Evolutionary conservation across 768 basidiomycete genomes (phyloP).

Genomic region (Mycena haematopus): DNA sequence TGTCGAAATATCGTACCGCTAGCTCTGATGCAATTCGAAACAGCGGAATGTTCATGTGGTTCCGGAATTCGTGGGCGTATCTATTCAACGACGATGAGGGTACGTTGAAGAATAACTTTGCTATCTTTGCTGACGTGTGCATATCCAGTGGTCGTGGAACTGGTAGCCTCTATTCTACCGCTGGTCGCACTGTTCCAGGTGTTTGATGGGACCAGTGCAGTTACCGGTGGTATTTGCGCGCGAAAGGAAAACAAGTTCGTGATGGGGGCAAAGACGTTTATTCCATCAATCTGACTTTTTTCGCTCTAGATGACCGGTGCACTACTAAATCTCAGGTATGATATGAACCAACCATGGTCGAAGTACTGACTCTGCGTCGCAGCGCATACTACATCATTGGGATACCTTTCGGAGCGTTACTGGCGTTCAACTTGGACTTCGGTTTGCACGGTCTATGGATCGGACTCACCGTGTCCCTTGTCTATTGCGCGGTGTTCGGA

Average conservation of each 20-base stretch:
- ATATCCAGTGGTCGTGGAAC: constrained; percentile 53
- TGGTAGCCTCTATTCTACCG: constrained; percentile 76
- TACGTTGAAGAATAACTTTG: constrained; percentile 34
- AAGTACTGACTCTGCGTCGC: constrained; percentile 5
- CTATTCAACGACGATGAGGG: constrained; percentile 76
- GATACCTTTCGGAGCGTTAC: constrained; percentile 76
- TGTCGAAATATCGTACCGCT: background rate
- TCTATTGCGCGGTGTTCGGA: constrained; percentile 62
- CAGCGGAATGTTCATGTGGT: constrained; percentile 62
- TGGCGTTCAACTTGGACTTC: constrained; percentile 66
- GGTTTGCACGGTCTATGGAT: constrained; percentile 84
- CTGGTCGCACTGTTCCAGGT: constrained; percentile 84
- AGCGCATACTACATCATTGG: constrained; percentile 83
- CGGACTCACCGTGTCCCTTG: constrained; percentile 73
- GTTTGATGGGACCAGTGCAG: constrained; percentile 76
- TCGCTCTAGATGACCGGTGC: constrained; percentile 68
- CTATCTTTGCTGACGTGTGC: constrained; percentile 5
- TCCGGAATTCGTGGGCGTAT: constrained; percentile 72
- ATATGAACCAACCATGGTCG: background rate
- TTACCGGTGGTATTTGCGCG: constrained; percentile 82
- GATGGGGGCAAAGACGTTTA: background rate
- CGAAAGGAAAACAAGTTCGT: constrained; percentile 75
- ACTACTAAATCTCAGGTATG: constrained; percentile 74
- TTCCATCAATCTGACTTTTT: background rate
- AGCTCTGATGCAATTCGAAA: background rate